Base-by-base conservation (phyloP, 495 filamentous ascomycete genomes). In the Xylaria castorea region DNA sequence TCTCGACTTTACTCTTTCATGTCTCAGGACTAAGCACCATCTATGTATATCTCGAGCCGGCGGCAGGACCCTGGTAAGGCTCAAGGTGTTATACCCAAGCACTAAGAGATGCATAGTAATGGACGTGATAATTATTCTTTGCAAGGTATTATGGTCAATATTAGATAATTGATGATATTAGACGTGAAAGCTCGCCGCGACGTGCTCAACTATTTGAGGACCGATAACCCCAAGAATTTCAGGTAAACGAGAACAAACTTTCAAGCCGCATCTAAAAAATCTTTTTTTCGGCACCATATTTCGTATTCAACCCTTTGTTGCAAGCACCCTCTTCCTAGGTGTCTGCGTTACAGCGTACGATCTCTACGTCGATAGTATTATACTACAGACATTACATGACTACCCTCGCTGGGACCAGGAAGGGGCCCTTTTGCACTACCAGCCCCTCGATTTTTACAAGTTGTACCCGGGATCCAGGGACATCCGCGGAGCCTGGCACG, bases 381-480 rank as follows among this genome's bases (percentile, higher is more conserved):
- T 73, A 46, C 69, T 83, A 22, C 81, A 83, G 50, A 80, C 81
- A 4, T 67, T 83, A 46, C 81, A 83, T n/a, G 81, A 83, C 68
- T 83, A 71, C 63, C 57, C 79, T 12, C 76, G 81, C 36, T 83
- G 81, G 81, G 78, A 82, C 67, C 60, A 71, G 18, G 72, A 80
- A 44, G 80, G 78, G 3, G 76, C 75, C 18, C 64, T 83, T 44
- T 53, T 82, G 60, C 67, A 78, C 48, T 83, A 83, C 71, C 75
- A 75, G 55, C 74, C 79, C 16, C 57, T 76, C 32, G 69, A 62
- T 18, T 83, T 80, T 70, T 72, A 80, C 11, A 76, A 74, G 3
- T 64, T 83, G 7, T 73, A 74, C 58, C 60, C 71, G n/a, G 63
- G 42, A 25, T 72, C 80, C 18, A 79, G 74, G 42, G 81, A 82